Conservation (phyloP, 1,284 basidiomycete genomes). For the Laetiporus sulphureus region DNA sequence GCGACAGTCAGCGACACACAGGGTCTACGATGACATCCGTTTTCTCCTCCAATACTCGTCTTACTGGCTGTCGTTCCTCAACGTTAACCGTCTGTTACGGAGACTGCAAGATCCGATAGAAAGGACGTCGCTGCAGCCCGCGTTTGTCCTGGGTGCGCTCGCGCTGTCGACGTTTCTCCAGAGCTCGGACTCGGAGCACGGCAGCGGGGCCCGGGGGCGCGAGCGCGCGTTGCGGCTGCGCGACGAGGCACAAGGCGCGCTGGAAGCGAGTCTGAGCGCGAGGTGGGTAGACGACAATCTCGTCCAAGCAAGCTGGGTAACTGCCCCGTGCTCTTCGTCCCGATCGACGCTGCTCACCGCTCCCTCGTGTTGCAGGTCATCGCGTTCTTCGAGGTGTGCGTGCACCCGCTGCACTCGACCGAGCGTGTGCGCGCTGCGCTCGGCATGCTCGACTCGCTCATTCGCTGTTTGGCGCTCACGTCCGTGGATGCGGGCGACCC, state of each 20-base stretch:
- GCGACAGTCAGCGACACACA: constrained; percentile 37
- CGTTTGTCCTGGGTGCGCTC: constrained; percentile 56
- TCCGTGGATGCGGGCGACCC: constrained; percentile 37
- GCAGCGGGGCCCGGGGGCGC: constrained; percentile 35
- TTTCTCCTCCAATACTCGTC: constrained; percentile 58
- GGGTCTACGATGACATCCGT: constrained; percentile 51
- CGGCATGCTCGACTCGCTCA: constrained; percentile 57
- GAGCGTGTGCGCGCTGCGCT: constrained; percentile 51
- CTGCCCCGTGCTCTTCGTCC: constrained; percentile 16
- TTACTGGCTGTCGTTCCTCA: constrained; percentile 69
- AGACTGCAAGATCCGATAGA: constrained; percentile 48
- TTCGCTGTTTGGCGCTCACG: constrained; percentile 52
- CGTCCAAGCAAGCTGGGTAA: constrained; percentile 70
- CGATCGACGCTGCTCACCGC: constrained; percentile 1
- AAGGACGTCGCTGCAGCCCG: constrained; percentile 57
- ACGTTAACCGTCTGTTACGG: constrained; percentile 58
- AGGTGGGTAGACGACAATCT: constrained; percentile 66
- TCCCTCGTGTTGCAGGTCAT: constrained; percentile 39
- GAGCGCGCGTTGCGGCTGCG: constrained; percentile 49
- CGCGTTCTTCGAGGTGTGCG: constrained; percentile 63
- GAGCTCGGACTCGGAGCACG: constrained; percentile 53
- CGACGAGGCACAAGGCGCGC: constrained; percentile 60
- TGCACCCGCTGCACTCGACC: constrained; percentile 53
- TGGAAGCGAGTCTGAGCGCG: constrained; percentile 64
- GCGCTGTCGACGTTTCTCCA: constrained; percentile 63